Evolutionary conservation across 345 rosid genomes (phyloP), one percentile per base, ranked within the genome.

Genomic region (Eutrema yunnanense): DNA sequence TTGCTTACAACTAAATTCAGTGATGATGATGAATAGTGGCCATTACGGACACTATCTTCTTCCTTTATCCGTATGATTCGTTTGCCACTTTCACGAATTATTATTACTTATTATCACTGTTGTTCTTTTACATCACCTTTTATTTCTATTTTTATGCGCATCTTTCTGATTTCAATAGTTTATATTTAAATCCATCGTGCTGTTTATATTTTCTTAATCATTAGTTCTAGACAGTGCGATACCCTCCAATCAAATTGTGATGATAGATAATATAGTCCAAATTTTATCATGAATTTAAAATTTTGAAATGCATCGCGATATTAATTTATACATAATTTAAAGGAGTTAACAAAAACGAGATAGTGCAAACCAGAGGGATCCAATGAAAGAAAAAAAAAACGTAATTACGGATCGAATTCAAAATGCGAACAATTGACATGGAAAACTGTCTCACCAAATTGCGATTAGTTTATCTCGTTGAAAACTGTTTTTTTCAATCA

Each of bases 361-460:
- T 16, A 36, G 44, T 51, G 60, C 62, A 61, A 51, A 57, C 65
- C 46, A 59, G 49, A 59, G 14, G 49, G 66, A 59, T 48, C 73
- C 63, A 68, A 44, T 54, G 37, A 38, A 51, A 50, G 55, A 6
- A 50, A 36, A 36, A 36, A 50, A 37, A 16, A 48, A 7, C 8
- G 13, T 19, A 16, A 5, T 4, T 30, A 55, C 9, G 40, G 51
- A 53, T 40, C 64, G 22, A 41, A 30, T 68, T 47, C 19, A 43
- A 16, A 37, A 68, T 43, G 73, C 5, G 11, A 46, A 32, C 41
- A 52, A 37, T 38, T 51, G 8, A 19, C 2, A 11, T 46, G n/a
- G 43, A 32, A 9, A 11, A 16, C 55, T 41, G 26, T 16, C 16
- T 51, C 32, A 30, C 72, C 41, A 11, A 26, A 32, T 32, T 42